Evolutionary conservation across 192 early-diverging fungal species (phyloP).

Genomic region (Podochytrium sp.): DNA sequence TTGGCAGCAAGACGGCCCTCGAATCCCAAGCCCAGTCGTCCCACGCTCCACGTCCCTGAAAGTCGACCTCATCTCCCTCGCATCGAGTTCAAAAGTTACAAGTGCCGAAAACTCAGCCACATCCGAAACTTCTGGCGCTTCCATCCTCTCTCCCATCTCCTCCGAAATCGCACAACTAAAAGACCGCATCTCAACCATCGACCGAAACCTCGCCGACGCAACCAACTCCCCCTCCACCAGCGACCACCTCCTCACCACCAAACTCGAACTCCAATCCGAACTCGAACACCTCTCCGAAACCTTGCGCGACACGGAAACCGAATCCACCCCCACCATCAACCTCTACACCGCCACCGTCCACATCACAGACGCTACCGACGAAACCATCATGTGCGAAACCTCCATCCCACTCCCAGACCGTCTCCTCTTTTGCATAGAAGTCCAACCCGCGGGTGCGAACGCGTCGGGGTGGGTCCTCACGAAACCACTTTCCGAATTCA

Average conservation of each 20-base stretch:
- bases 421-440: slow-evolving; percentile 2
- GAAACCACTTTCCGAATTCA: slow-evolving; percentile 29
- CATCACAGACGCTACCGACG: slow-evolving; percentile 24
- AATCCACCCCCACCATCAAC: background rate
- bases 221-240: too few species aligned
- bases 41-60: too few species aligned
- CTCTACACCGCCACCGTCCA: slow-evolving; percentile 12
- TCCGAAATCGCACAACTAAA: slow-evolving; percentile 2
- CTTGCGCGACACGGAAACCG: slow-evolving; percentile 14
- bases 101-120: background rate
- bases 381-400: background rate
- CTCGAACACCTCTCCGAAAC: slow-evolving; percentile 38
- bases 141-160: too few species aligned
- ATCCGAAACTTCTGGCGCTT: too few species aligned
- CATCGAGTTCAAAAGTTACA: too few species aligned
- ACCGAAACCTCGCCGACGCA: too few species aligned
- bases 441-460: background rate
- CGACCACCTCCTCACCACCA: slow-evolving; percentile 38
- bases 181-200: slow-evolving; percentile 12
- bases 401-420: background rate
- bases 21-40: too few species aligned
- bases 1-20: too few species aligned
- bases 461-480: slow-evolving; percentile 37
- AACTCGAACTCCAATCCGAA: slow-evolving; percentile 38
- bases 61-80: too few species aligned